A percentile compares a stretch with the other conserved stretches of the same genome.
phyloP scores from a whole-genome alignment of 768 basidiomycete genomes.

The Phanerodontia chrysosporium region DNA sequence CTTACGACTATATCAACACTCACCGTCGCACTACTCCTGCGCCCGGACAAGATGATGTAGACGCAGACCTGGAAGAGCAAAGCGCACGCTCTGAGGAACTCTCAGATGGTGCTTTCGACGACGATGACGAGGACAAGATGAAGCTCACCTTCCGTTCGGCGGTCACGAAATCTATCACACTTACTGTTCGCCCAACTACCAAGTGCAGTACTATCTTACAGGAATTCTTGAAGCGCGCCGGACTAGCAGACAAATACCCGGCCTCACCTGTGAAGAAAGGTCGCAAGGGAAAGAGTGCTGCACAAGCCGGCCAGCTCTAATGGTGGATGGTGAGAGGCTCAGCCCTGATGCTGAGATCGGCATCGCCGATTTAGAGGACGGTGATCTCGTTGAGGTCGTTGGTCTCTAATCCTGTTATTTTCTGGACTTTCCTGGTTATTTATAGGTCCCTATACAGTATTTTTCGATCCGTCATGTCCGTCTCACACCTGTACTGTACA shows the following conservation, averaged over 20 bases:
- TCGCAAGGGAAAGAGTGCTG: slow-evolving; percentile 25
- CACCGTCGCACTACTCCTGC: slow-evolving; percentile 21
- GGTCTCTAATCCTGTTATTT: slow-evolving; percentile 35
- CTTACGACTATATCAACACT: slow-evolving; percentile 60
- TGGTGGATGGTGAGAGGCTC: slow-evolving; percentile 71
- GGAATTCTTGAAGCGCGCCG: slow-evolving; percentile 69
- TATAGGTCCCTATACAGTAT: background rate
- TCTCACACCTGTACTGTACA: background rate
- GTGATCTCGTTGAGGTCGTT: slow-evolving; percentile 73
- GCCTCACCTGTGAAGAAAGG: slow-evolving; percentile 27
- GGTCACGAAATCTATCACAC: slow-evolving; percentile 49
- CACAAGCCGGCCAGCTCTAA: slow-evolving; percentile 44
- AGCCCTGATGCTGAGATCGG: slow-evolving; percentile 56
- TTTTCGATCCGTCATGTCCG: background rate
- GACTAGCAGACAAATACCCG: slow-evolving; percentile 50
- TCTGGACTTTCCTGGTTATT: background rate
- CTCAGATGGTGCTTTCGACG: slow-evolving; percentile 23
- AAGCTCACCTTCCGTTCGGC: slow-evolving; percentile 63
- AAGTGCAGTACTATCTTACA: slow-evolving; percentile 73
- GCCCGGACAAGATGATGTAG: background rate
- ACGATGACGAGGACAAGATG: slow-evolving; percentile 48
- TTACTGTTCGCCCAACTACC: slow-evolving; percentile 71
- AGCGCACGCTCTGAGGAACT: slow-evolving; percentile 17
- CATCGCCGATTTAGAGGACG: slow-evolving; percentile 71
- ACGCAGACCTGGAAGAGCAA: background rate